Evolutionary conservation across 2,329 filamentous ascomycete genomes (phyloP).

Genomic region (Colletotrichum tabaci): DNA sequence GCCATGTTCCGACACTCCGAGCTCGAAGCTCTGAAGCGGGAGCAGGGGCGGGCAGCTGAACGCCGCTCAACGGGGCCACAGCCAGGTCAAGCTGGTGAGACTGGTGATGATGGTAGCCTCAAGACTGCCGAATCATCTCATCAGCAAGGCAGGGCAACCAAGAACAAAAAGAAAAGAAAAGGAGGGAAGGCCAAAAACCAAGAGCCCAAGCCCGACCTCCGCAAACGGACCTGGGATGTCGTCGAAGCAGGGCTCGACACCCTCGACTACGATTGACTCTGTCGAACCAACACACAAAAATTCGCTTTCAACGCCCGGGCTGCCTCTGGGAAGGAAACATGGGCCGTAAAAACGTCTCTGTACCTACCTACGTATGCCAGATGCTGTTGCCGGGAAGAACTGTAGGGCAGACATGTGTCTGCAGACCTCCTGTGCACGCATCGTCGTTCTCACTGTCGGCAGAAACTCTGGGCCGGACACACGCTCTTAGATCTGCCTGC

Average conservation of each 20-base stretch:
- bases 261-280: slow-evolving; percentile 69
- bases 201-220: slow-evolving; percentile 71
- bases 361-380: background rate
- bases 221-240: slow-evolving; percentile 78
- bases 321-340: slow-evolving; percentile 6
- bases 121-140: slow-evolving; percentile 40
- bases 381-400: slow-evolving; percentile 24
- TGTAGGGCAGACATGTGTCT: slow-evolving; percentile 1
- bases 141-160: slow-evolving; percentile 42
- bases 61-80: background rate
- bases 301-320: background rate
- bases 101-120: slow-evolving; percentile 47
- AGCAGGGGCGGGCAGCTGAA: slow-evolving; percentile 56
- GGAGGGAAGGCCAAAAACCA: slow-evolving; percentile 55
- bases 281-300: background rate
- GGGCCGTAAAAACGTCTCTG: background rate
- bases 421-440: slow-evolving; percentile 59
- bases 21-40: slow-evolving; percentile 74
- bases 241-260: slow-evolving; percentile 73
- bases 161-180: slow-evolving; percentile 57
- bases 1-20: slow-evolving; percentile 92
- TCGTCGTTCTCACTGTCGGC: slow-evolving; percentile 57
- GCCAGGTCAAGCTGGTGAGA: slow-evolving; percentile 49
- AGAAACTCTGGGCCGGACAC: slow-evolving; percentile 43
- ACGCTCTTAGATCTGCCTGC: slow-evolving; percentile 10